phyloP scores from a whole-genome alignment of 345 rosid species.

The Aegle marmelos region DNA sequence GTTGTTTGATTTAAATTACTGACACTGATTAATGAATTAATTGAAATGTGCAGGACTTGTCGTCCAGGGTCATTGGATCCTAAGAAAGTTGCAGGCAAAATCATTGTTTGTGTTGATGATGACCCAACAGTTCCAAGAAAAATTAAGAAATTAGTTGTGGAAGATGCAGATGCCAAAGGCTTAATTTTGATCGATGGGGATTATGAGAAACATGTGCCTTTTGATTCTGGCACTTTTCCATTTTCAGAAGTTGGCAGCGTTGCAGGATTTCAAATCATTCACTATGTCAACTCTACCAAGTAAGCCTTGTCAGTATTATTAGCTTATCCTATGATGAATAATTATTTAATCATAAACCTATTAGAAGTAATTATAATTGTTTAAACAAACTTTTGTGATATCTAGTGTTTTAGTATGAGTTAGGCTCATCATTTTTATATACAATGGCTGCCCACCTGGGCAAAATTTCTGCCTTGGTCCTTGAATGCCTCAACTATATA shows the following conservation, averaged over 20 bases:
- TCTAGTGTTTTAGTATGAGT: too few relatives aligned
- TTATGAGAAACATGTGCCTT: conserved; percentile 35
- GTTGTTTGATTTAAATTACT: not conserved
- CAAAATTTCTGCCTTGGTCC: too few relatives aligned
- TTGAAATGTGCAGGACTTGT: conserved; percentile 45
- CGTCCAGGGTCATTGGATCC: conserved; percentile 65
- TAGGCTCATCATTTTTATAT: too few relatives aligned
- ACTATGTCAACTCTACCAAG: conserved; percentile 58
- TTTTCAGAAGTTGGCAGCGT: conserved; percentile 43
- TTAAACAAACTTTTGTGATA: too few relatives aligned
- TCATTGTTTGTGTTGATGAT: conserved; percentile 52
- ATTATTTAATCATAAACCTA: not conserved
- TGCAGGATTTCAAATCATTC: conserved; percentile 45
- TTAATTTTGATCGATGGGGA: conserved; percentile 48
- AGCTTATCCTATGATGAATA: not conserved
- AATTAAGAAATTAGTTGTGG: conserved; percentile 51
- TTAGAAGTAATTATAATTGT: too few relatives aligned
- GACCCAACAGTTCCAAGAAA: conserved; percentile 28
- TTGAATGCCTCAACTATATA: too few relatives aligned
- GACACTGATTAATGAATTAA: not conserved
- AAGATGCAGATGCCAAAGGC: conserved; percentile 65
- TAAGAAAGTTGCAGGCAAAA: conserved; percentile 54
- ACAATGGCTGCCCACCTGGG: too few relatives aligned
- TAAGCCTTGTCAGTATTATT: conserved; percentile 22
- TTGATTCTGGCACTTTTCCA: conserved; percentile 65